phyloP scores from a whole-genome alignment of 2,329 filamentous ascomycete species.

The Diaporthe ampelina region DNA sequence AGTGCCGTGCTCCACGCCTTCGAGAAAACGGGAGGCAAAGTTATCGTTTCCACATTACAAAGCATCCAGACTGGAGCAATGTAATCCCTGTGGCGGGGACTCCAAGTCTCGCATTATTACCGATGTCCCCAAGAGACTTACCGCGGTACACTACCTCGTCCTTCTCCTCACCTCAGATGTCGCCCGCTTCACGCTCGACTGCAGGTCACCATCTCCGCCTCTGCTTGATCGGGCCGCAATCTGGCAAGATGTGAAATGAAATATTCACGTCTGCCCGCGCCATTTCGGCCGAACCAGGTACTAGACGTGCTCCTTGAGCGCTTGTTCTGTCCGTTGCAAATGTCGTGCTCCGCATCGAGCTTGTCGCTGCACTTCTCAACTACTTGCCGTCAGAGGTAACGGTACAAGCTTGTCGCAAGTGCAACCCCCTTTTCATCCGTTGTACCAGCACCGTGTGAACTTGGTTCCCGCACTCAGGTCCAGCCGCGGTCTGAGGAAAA shows the following conservation, averaged over 20 bases:
- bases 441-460: slow-evolving; percentile 16
- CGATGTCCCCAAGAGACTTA: neutral
- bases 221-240: neutral
- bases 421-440: slow-evolving; percentile 24
- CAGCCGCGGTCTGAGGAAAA: neutral
- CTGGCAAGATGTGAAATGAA: neutral
- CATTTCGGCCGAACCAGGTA: neutral
- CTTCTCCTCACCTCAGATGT: neutral
- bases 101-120: slow-evolving; percentile 27
- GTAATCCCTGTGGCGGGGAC: slow-evolving; percentile 29
- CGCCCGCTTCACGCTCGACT: neutral
- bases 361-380: slow-evolving; percentile 8
- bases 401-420: slow-evolving; percentile 29
- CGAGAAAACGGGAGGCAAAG: slow-evolving; percentile 28
- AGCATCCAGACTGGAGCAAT: slow-evolving; percentile 32
- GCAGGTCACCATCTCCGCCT: slow-evolving; percentile 8
- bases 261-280: neutral
- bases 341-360: slow-evolving; percentile 11
- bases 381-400: slow-evolving; percentile 7
- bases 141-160: neutral
- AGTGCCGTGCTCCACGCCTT: slow-evolving; percentile 4
- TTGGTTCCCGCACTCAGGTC: neutral
- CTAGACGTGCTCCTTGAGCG: neutral
- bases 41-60: slow-evolving; percentile 39
- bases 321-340: neutral